A percentile compares a stretch with the other conserved stretches of the same genome.
These are phyloP conservation scores for Hamigera avellanea DNA, from an alignment of 495 filamentous ascomycete genomes.

Conservation along the genomic window DNA sequence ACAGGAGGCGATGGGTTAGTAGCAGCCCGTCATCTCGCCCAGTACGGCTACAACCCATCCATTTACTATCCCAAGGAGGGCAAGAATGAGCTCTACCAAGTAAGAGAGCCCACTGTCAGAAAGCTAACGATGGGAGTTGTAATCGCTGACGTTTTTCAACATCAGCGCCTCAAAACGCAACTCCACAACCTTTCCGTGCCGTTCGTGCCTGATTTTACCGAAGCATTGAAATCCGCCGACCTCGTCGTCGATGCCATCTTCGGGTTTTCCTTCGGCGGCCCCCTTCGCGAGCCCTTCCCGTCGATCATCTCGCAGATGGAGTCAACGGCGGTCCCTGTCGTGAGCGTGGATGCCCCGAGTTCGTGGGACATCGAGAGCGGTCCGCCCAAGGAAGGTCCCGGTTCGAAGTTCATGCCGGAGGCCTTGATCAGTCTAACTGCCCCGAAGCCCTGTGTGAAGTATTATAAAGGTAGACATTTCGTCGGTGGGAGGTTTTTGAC, in stretches of 20 bases:
- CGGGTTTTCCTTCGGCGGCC: slow-evolving; percentile 89
- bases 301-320: slow-evolving; percentile 67
- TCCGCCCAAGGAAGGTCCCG: slow-evolving; percentile 67
- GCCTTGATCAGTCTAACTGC: slow-evolving; percentile 83
- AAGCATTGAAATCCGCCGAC: slow-evolving; percentile 53
- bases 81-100: slow-evolving; percentile 83
- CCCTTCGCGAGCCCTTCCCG: slow-evolving; percentile 82
- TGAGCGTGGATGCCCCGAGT: slow-evolving; percentile 83
- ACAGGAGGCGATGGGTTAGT: slow-evolving; percentile 89
- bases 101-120: slow-evolving; percentile 11
- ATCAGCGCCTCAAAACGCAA: slow-evolving; percentile 74
- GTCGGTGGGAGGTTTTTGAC: slow-evolving; percentile 83
- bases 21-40: slow-evolving; percentile 83
- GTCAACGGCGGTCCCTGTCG: slow-evolving; percentile 59
- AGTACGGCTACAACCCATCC: slow-evolving; percentile 83
- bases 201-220: slow-evolving; percentile 70
- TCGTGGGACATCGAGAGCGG: slow-evolving; percentile 88
- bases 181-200: slow-evolving; percentile 71
- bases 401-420: slow-evolving; percentile 64
- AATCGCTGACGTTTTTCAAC: too few species aligned
- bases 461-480: slow-evolving; percentile 78
- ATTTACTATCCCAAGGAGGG: slow-evolving; percentile 88
- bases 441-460: slow-evolving; percentile 82
- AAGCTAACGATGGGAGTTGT: too few species aligned
- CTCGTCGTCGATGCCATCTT: slow-evolving; percentile 93